These are phyloP conservation scores for Begonia masoniana DNA, from an alignment of 306 rosid species.

Conservation along the genomic window DNA sequence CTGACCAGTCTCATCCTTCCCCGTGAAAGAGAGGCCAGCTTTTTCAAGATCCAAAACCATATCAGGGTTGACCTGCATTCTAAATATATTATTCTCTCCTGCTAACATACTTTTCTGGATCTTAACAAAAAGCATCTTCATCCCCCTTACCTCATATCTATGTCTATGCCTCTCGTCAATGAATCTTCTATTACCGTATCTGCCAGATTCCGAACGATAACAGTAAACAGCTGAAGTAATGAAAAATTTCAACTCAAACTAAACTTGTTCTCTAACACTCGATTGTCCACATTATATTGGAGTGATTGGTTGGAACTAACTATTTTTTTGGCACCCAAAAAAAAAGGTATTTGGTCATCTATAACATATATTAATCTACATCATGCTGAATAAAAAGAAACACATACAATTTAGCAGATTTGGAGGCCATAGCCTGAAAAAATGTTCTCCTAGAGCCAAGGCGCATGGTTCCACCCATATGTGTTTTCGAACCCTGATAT, in stretches of 20 bases:
- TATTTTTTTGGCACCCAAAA: too few species aligned
- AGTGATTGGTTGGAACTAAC: too few species aligned
- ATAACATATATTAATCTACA: too few species aligned
- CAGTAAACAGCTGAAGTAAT: conserved; percentile 4
- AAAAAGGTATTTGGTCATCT: too few species aligned
- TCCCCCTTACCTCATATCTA: conserved; percentile 32
- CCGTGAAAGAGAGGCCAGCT: conserved; percentile 29
- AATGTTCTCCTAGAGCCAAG: conserved; percentile 85
- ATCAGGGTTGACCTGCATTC: conserved; percentile 32
- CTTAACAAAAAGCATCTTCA: neutral
- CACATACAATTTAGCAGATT: conserved; percentile 79
- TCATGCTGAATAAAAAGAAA: neutral
- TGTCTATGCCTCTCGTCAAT: conserved; percentile 42
- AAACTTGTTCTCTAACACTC: too few species aligned
- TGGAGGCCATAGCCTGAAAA: conserved; percentile 54
- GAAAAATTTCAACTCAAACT: too few species aligned
- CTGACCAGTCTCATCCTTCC: conserved; percentile 28
- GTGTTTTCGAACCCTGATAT: conserved; percentile 82
- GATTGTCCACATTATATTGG: too few species aligned
- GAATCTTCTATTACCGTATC: conserved; percentile 28
- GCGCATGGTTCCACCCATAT: conserved; percentile 99
- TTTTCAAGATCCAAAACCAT: conserved; percentile 35
- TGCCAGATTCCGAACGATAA: conserved; percentile 8
- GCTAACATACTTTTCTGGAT: neutral
- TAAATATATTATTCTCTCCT: conserved; percentile 1